Percentiles rank a stretch among this genome's conserved stretches.
These are phyloP conservation scores for Ambrosiella cleistominuta DNA, from an alignment of 2,329 filamentous ascomycete species.

Conservation along the genomic window DNA sequence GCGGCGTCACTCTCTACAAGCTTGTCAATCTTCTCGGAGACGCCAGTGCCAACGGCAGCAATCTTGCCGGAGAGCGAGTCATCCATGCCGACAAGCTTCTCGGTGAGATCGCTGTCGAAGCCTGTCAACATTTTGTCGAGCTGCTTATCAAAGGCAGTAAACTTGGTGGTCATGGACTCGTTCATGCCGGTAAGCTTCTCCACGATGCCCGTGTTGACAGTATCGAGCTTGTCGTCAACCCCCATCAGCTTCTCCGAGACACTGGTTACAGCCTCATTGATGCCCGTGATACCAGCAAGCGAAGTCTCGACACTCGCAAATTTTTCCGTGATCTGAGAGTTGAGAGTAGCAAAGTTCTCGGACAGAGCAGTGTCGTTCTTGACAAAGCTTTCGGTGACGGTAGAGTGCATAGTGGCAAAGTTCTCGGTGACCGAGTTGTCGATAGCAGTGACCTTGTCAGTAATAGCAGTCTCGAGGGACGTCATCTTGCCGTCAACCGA, in stretches of 20 bases:
- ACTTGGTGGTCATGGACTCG: conserved; percentile 7
- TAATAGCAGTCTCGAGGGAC: conserved; percentile 6
- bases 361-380: conserved; percentile 11
- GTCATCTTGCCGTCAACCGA: conserved; percentile 10
- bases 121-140: conserved; percentile 7
- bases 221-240: conserved; percentile 5
- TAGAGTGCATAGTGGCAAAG: conserved; percentile 12
- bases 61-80: conserved; percentile 9
- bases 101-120: conserved; percentile 5
- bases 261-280: background rate
- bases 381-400: conserved; percentile 8
- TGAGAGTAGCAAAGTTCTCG: conserved; percentile 13
- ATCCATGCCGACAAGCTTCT: conserved; percentile 12
- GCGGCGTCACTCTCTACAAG: conserved; percentile 20
- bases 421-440: conserved; percentile 11
- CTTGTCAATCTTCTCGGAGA: conserved; percentile 32
- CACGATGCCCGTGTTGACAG: conserved; percentile 1
- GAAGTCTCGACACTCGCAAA: conserved; percentile 8
- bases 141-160: conserved; percentile 8
- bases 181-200: conserved; percentile 6
- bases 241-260: conserved; percentile 3
- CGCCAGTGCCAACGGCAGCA: background rate
- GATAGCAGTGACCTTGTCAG: conserved; percentile 6
- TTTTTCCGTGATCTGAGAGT: conserved; percentile 8
- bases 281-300: background rate